Evolutionary conservation across 2,329 filamentous ascomycete genomes (phyloP).

Genomic region (Aspergillus brunneoviolaceus): DNA sequence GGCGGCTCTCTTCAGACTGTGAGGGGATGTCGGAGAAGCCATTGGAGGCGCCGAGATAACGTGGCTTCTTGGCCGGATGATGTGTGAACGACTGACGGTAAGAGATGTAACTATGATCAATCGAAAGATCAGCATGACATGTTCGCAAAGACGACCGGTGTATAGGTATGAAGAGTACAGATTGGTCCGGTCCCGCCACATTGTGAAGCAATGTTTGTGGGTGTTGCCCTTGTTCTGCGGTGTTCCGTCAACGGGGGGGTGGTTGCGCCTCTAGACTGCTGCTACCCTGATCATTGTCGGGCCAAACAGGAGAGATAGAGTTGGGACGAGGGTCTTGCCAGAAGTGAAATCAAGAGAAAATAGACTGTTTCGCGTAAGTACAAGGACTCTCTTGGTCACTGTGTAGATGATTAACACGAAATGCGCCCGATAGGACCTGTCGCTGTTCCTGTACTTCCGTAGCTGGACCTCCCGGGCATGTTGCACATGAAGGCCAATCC

Average conservation of each 20-base stretch:
- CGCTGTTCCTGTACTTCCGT: not conserved
- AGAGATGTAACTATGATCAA: slow-evolving; percentile 76
- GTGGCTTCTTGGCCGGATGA: slow-evolving; percentile 82
- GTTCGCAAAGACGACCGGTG: not conserved
- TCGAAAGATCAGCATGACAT: slow-evolving; percentile 12
- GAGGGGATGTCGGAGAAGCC: slow-evolving; percentile 61
- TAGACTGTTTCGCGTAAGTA: no score
- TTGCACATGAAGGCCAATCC: not conserved
- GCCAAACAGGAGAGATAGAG: not conserved
- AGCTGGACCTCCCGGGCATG: not conserved
- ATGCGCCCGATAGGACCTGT: not conserved
- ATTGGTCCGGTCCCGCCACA: slow-evolving; percentile 99
- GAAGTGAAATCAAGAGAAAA: no score
- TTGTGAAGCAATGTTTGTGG: slow-evolving; percentile 58
- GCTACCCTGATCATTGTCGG: slow-evolving; percentile 17
- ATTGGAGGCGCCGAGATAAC: slow-evolving; percentile 61
- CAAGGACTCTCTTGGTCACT: not conserved
- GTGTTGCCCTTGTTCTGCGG: slow-evolving; percentile 11
- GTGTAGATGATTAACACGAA: not conserved
- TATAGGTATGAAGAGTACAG: slow-evolving; percentile 58
- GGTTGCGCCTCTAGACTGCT: slow-evolving; percentile 13
- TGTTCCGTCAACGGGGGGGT: slow-evolving; percentile 21
- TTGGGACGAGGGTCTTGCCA: not conserved
- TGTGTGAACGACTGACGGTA: slow-evolving; percentile 98
- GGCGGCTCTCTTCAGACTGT: slow-evolving; percentile 68